These are phyloP conservation scores for Agrocybe pediades DNA, from an alignment of 768 basidiomycete genomes.

Conservation along the genomic window DNA sequence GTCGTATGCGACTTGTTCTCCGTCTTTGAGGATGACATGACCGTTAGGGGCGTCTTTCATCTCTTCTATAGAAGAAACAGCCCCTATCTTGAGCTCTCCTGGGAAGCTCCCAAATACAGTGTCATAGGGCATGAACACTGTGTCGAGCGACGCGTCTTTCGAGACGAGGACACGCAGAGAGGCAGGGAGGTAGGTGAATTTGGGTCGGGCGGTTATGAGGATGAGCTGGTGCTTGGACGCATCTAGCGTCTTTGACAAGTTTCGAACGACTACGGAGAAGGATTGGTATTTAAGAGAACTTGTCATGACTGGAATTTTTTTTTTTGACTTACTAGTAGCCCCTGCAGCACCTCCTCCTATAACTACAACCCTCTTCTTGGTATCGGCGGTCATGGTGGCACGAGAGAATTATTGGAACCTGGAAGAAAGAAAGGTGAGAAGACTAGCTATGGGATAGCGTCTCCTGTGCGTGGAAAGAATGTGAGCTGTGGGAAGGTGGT, in stretches of 20 bases:
- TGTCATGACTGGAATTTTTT: not conserved
- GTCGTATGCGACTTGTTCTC: constrained; percentile 46
- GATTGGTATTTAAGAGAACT: not conserved
- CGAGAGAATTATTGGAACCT: not conserved
- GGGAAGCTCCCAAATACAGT: constrained; percentile 21
- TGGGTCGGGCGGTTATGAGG: constrained; percentile 52
- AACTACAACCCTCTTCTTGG: constrained; percentile 19
- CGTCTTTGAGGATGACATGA: constrained; percentile 43
- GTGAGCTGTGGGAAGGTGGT: not conserved
- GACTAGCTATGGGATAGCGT: not conserved
- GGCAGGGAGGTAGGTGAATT: constrained; percentile 47
- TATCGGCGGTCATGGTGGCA: not conserved
- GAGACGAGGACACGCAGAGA: constrained; percentile 51
- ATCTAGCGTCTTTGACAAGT: constrained; percentile 47
- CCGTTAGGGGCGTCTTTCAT: constrained; percentile 37
- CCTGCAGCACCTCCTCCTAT: constrained; percentile 59
- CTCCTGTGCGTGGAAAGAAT: not conserved
- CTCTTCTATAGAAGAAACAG: constrained; percentile 28
- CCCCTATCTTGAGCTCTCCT: constrained; percentile 39
- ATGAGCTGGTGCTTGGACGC: constrained; percentile 44
- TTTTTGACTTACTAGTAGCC: constrained; percentile 13
- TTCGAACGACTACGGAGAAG: not conserved
- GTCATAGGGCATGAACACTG: constrained; percentile 22
- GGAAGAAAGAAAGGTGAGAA: not conserved
- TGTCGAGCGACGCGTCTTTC: constrained; percentile 30